Evolutionary conservation across 1,284 basidiomycete genomes (phyloP).

Genomic region (Inonotus hispidus): DNA sequence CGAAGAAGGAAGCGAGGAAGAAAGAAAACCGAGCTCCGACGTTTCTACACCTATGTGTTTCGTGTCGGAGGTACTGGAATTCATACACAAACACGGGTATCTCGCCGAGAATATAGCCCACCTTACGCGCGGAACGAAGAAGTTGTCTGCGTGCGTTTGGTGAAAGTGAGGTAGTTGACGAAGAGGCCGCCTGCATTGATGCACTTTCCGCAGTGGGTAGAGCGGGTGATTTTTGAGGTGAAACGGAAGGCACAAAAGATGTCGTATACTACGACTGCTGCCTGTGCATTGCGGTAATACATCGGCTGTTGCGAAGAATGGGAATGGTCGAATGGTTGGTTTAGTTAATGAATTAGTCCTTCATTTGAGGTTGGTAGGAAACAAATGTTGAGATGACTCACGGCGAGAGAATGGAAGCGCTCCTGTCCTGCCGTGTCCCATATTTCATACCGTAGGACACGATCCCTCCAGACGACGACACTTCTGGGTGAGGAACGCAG

Average conservation of each 20-base stretch:
- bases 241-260: not conserved
- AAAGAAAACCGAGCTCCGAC: not conserved
- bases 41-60: not conserved
- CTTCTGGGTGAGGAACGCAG: no score
- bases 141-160: constrained; percentile 34
- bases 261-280: constrained; percentile 52
- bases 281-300: constrained; percentile 84
- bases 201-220: not conserved
- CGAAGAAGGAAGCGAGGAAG: not conserved
- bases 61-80: not conserved
- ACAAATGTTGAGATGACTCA: no score
- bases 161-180: constrained; percentile 32
- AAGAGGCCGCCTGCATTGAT: constrained; percentile 2
- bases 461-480: constrained; percentile 86
- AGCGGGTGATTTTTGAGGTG: not conserved
- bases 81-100: constrained; percentile 27
- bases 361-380: no score
- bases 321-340: constrained; percentile 7
- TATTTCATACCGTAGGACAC: constrained; percentile 91
- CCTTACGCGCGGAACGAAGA: constrained; percentile 38
- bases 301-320: constrained; percentile 56
- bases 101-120: constrained; percentile 39
- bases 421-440: constrained; percentile 97
- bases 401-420: no score
- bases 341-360: not conserved